Evolutionary conservation across 768 basidiomycete genomes (phyloP), one percentile per base, ranked within the genome.

Genomic region (Neoboletus magnificus): DNA sequence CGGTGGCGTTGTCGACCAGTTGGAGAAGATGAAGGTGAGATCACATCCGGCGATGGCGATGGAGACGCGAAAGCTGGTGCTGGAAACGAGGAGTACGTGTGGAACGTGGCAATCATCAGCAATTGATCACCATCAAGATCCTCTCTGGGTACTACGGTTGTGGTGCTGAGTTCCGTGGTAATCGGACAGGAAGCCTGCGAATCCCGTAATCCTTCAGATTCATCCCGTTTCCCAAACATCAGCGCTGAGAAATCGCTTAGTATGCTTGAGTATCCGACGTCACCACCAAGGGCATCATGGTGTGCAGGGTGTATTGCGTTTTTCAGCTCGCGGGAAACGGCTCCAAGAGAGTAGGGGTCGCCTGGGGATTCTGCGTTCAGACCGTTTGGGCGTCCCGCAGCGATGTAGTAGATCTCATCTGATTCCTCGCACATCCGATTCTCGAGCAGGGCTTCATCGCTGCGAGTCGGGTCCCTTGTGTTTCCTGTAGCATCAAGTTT

Each of bases 11-110:
- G 59, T 49, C 45, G 58, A 41, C 55, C 30, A 40, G 54, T 55
- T n/a, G 63, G 59, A 39, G 69, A 62, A 13, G 57, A 65, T 41
- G 41, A 56, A n/a, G 56, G 60, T 11, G 58, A 61, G 29, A 62
- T 63, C 20, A 67, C 49, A 22, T 69, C 69, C 42, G 57, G 44
- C 44, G 65, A 69, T 18, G 71, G 50, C 16, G 66, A 71, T 39
- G 71, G 72, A 41, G 64, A 60, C 18, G 71, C 64, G 27, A 71
- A 64, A 33, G 55, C 54, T 25, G 67, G 72, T 16, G 65, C 58
- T 9, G 60, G 60, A 13, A 71, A 49, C 40, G 69, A 65, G 51
- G 71, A 59, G 60, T 57, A 72, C 25, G 67, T 61, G 41, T 60
- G 50, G 52, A 57, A 64, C 39, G 66, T 56, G 47, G 64, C 52